Evolutionary conservation across 2,329 filamentous ascomycete genomes (phyloP).

Genomic region (Fusarium nelsonii): DNA sequence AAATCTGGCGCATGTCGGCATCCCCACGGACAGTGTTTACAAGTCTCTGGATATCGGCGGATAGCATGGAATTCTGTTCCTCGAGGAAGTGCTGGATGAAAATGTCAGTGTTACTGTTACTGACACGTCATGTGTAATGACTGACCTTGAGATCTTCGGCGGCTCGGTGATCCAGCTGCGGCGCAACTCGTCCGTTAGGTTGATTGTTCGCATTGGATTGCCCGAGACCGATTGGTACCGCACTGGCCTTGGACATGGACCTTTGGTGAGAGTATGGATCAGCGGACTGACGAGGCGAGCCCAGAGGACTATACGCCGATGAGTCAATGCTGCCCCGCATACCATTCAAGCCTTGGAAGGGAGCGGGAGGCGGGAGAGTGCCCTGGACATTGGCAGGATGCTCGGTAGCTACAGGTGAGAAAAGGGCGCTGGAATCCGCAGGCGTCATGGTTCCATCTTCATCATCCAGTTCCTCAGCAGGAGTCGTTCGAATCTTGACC

Average conservation of each 20-base stretch:
- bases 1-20: slow-evolving; percentile 72
- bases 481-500: slow-evolving; percentile 85
- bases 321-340: slow-evolving; percentile 73
- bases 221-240: slow-evolving; percentile 55
- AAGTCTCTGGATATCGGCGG: slow-evolving; percentile 85
- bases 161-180: slow-evolving; percentile 55
- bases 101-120: slow-evolving; percentile 13
- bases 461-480: slow-evolving; percentile 79
- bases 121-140: neutral
- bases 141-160: slow-evolving; percentile 64
- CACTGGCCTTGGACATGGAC: slow-evolving; percentile 45
- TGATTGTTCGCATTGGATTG: slow-evolving; percentile 52
- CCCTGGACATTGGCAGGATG: slow-evolving; percentile 53
- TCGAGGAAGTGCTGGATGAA: slow-evolving; percentile 76
- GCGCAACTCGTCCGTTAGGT: slow-evolving; percentile 56
- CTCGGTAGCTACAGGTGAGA: slow-evolving; percentile 67
- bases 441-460: slow-evolving; percentile 76
- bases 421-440: slow-evolving; percentile 76
- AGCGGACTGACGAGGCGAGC: slow-evolving; percentile 72
- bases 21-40: slow-evolving; percentile 78
- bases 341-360: slow-evolving; percentile 70
- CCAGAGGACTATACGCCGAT: slow-evolving; percentile 80
- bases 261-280: slow-evolving; percentile 57
- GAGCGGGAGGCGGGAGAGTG: slow-evolving; percentile 63
- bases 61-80: slow-evolving; percentile 82